phyloP scores from a whole-genome alignment of 1,284 basidiomycete genomes.

The Cryptococcus sp. region DNA sequence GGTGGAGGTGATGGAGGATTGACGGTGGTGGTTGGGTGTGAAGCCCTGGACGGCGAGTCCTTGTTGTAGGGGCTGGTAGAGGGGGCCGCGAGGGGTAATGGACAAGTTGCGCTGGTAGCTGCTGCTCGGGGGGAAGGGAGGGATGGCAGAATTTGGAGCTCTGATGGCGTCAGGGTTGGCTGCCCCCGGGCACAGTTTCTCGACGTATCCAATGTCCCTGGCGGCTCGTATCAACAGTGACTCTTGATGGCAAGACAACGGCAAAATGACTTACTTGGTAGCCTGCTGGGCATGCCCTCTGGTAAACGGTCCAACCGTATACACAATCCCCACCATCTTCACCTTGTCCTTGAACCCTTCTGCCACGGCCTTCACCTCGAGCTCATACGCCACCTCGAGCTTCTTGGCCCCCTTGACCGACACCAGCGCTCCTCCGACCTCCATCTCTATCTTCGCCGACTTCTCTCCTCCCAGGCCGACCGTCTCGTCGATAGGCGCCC shows the following conservation, averaged over 20 bases:
- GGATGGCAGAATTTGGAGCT: neutral
- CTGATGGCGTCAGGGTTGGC: slow-evolving; percentile 4
- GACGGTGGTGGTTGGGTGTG: slow-evolving; percentile 20
- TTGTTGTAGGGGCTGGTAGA: slow-evolving; percentile 2
- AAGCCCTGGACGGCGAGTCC: slow-evolving; percentile 25
- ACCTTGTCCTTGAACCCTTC: slow-evolving; percentile 61
- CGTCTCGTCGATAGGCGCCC: slow-evolving; percentile 62
- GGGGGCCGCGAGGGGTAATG: neutral
- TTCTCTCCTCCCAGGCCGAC: slow-evolving; percentile 68
- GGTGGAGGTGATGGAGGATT: slow-evolving; percentile 29
- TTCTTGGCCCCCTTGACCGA: slow-evolving; percentile 71
- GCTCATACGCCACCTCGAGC: slow-evolving; percentile 73
- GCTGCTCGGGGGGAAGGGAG: neutral
- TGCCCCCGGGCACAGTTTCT: slow-evolving; percentile 34
- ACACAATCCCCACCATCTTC: slow-evolving; percentile 61
- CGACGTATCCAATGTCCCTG: slow-evolving; percentile 45
- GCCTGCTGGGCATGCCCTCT: slow-evolving; percentile 36
- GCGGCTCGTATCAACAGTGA: neutral
- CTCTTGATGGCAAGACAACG: neutral
- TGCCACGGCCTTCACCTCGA: slow-evolving; percentile 70
- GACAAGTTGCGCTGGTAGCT: neutral
- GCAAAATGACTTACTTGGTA: slow-evolving; percentile 35
- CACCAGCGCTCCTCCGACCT: slow-evolving; percentile 66
- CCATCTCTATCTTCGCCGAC: slow-evolving; percentile 65
- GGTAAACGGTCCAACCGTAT: slow-evolving; percentile 39